A percentile compares a stretch with the other conserved stretches of the same genome.
These are phyloP conservation scores for Dactylorhiza incarnata DNA, from an alignment of 106 monocot genomes.

Conservation along the genomic window DNA sequence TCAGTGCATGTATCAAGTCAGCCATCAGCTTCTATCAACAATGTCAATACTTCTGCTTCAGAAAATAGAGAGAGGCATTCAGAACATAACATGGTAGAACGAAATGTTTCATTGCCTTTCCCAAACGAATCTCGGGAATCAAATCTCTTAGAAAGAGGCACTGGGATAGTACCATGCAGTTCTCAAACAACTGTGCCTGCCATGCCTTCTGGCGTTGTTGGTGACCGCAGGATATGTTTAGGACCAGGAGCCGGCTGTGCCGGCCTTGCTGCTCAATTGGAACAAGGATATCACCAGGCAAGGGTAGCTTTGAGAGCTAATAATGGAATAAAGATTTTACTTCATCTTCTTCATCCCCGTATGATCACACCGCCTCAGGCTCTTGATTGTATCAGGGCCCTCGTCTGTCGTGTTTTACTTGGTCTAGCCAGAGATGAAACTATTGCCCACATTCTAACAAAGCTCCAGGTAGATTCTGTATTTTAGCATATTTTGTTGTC, in stretches of 20 bases:
- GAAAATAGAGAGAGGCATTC: constrained; percentile 53
- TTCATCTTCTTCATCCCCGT: constrained; percentile 85
- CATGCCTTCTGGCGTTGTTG: constrained; percentile 59
- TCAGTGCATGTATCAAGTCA: constrained; percentile 33
- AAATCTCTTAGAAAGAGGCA: constrained; percentile 21
- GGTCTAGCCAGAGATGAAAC: constrained; percentile 91
- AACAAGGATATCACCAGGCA: constrained; percentile 89
- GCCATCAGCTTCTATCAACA: constrained; percentile 32
- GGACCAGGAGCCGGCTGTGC: constrained; percentile 89
- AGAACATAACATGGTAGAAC: constrained; percentile 38
- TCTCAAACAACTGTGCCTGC: constrained; percentile 18
- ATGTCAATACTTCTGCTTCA: constrained; percentile 22
- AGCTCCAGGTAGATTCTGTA: constrained; percentile 58
- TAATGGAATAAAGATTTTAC: constrained; percentile 96
- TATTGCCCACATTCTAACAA: constrained; percentile 93
- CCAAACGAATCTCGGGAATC: constrained; percentile 42
- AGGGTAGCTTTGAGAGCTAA: constrained; percentile 87
- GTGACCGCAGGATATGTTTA: constrained; percentile 84
- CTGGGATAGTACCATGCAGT: constrained; percentile 12
- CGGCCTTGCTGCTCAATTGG: constrained; percentile 90
- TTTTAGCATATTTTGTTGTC: not conserved
- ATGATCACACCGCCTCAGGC: constrained; percentile 77
- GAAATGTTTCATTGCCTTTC: constrained; percentile 17
- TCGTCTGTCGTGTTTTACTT: constrained; percentile 87
- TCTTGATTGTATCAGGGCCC: constrained; percentile 77